Percentiles rank a stretch among this genome's conserved stretches.
These are phyloP conservation scores for Candida morakotiae DNA, from an alignment of 805 yeast species.

Conservation along the genomic window DNA sequence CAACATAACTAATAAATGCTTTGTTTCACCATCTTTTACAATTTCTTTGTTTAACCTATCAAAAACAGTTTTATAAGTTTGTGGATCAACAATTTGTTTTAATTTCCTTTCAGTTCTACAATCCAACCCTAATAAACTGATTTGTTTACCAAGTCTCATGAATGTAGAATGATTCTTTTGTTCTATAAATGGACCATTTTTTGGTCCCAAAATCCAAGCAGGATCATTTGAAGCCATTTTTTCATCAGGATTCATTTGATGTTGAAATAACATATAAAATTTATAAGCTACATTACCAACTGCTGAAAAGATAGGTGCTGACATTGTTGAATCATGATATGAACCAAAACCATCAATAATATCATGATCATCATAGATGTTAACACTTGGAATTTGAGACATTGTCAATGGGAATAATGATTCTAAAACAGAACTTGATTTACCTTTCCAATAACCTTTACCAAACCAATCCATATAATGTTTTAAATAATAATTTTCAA, in stretches of 20 bases:
- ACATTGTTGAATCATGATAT: slow-evolving; percentile 73
- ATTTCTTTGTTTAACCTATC: slow-evolving; percentile 56
- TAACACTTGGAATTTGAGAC: slow-evolving; percentile 80
- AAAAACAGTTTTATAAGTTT: slow-evolving; percentile 61
- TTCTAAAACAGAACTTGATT: slow-evolving; percentile 62
- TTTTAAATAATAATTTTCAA: slow-evolving; percentile 63
- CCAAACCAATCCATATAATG: slow-evolving; percentile 91
- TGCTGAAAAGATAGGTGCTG: slow-evolving; percentile 58
- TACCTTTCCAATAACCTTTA: slow-evolving; percentile 77
- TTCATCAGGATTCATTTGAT: slow-evolving; percentile 55
- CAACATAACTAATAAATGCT: slow-evolving; percentile 76
- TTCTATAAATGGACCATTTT: slow-evolving; percentile 64
- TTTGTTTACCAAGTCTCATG: slow-evolving; percentile 68
- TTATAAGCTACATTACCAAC: slow-evolving; percentile 79
- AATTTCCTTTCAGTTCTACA: slow-evolving; percentile 87
- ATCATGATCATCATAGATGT: slow-evolving; percentile 93
- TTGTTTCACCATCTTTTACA: slow-evolving; percentile 40
- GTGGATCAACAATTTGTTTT: slow-evolving; percentile 48
- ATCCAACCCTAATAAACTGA: slow-evolving; percentile 77
- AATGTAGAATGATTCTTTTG: slow-evolving; percentile 65
- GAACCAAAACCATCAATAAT: slow-evolving; percentile 96
- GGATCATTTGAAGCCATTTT: slow-evolving; percentile 38
- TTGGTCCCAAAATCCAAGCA: slow-evolving; percentile 59
- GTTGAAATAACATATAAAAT: slow-evolving; percentile 90
- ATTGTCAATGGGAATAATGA: slow-evolving; percentile 66